Conservation (phyloP, 2,329 filamentous ascomycete genomes). For the Amesomyces nigricolor region DNA sequence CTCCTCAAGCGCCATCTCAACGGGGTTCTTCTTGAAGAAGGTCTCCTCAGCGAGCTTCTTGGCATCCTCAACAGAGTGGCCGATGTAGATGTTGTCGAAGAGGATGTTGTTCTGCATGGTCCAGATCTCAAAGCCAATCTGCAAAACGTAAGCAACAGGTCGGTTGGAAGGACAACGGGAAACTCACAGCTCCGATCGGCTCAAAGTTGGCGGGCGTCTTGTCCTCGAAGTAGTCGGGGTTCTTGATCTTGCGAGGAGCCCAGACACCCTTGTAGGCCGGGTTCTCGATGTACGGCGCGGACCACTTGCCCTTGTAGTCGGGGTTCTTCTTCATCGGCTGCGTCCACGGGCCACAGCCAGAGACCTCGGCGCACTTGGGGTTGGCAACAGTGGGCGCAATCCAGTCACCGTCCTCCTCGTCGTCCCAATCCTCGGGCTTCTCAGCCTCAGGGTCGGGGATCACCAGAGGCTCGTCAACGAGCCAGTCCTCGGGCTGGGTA, state of each 20-base stretch:
- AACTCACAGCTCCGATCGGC: constrained; percentile 90
- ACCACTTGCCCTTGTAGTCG: constrained; percentile 98
- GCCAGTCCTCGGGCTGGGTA: constrained; percentile 89
- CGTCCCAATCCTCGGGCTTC: constrained; percentile 99
- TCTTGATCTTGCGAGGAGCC: constrained; percentile 92
- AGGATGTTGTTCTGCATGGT: constrained; percentile 99
- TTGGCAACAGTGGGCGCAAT: constrained; percentile 83
- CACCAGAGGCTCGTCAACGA: constrained; percentile 77
- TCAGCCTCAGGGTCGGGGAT: constrained; percentile 88
- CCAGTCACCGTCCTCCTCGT: constrained; percentile 99
- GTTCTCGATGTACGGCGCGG: constrained; percentile 89
- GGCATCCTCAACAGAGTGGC: constrained; percentile 91
- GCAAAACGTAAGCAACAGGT: constrained; percentile 18
- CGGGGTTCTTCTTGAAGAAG: constrained; percentile 78
- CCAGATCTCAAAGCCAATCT: constrained; percentile 99
- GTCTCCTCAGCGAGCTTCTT: constrained; percentile 83
- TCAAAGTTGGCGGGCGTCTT: constrained; percentile 95
- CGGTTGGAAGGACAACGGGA: not conserved
- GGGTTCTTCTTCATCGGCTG: constrained; percentile 92
- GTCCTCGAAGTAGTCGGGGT: constrained; percentile 95
- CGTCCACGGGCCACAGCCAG: constrained; percentile 90
- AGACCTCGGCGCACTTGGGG: constrained; percentile 89
- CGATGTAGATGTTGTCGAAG: constrained; percentile 99
- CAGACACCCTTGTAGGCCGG: constrained; percentile 95
- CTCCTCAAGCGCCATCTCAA: constrained; percentile 76